Evolutionary conservation across 2,329 filamentous ascomycete genomes (phyloP).

Genomic region (Colletotrichum sp.): DNA sequence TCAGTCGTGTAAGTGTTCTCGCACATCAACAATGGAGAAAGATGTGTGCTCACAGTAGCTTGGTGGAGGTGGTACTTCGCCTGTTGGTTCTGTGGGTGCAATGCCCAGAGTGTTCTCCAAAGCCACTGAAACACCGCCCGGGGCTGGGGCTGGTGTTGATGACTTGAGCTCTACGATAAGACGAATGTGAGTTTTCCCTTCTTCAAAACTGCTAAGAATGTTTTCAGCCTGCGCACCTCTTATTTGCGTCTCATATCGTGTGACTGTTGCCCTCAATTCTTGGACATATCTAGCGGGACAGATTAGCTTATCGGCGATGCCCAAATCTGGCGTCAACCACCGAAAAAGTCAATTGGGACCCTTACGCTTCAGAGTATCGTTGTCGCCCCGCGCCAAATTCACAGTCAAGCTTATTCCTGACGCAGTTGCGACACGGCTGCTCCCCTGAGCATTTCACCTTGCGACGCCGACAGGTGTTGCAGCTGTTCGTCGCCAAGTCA

Average conservation of each 20-base stretch:
- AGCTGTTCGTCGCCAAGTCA: constrained; percentile 1
- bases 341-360: background rate
- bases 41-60: background rate
- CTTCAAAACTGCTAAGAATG: rapidly evolving
- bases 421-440: constrained; percentile 35
- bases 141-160: background rate
- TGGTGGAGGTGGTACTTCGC: constrained; percentile 13
- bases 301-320: background rate
- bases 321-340: background rate
- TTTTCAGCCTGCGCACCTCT: background rate
- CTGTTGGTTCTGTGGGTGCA: constrained; percentile 7
- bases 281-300: constrained; percentile 2
- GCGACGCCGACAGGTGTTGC: constrained; percentile 31
- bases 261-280: constrained; percentile 7
- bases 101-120: constrained; percentile 8
- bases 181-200: background rate
- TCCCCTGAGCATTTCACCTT: constrained; percentile 38
- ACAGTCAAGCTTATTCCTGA: constrained; percentile 33
- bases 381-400: constrained; percentile 30
- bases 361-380: constrained; percentile 18
- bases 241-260: constrained; percentile 10
- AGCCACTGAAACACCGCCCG: background rate
- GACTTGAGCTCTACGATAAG: background rate
- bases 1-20: background rate
- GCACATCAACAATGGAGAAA: too few relatives aligned